A percentile compares a stretch with the other conserved stretches of the same genome.
phyloP scores from a whole-genome alignment of 1,284 basidiomycete species.

The Austroboletus novae-zelandiae region DNA sequence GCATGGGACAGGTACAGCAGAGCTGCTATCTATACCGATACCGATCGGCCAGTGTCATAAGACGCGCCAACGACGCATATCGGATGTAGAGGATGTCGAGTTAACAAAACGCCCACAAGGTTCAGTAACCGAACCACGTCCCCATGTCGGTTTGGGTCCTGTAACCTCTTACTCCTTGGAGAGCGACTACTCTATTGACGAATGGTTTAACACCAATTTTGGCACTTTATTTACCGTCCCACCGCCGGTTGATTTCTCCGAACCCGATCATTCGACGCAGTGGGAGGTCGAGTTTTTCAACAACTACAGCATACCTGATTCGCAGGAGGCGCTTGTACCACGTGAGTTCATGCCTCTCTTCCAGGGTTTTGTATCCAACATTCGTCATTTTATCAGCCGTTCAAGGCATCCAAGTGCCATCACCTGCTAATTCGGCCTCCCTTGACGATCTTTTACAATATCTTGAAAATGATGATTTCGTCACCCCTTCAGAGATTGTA shows the following conservation, averaged over 20 bases:
- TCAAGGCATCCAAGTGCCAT: not conserved
- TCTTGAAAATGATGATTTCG: slow-evolving; percentile 2
- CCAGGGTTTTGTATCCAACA: not conserved
- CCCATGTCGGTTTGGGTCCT: too few species aligned
- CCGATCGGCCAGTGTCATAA: too few species aligned
- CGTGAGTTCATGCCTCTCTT: not conserved
- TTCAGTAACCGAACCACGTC: too few species aligned
- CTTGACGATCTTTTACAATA: slow-evolving; percentile 10
- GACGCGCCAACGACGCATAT: too few species aligned
- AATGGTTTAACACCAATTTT: slow-evolving; percentile 28
- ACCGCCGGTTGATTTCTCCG: slow-evolving; percentile 17
- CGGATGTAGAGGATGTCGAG: too few species aligned
- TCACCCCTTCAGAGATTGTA: not conserved
- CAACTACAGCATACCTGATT: slow-evolving; percentile 20
- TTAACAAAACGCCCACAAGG: too few species aligned
- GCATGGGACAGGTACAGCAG: too few species aligned
- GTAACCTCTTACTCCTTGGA: not conserved
- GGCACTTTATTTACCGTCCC: slow-evolving; percentile 26
- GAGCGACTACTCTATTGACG: slow-evolving; percentile 22
- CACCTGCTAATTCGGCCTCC: not conserved
- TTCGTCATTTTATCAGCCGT: not conserved
- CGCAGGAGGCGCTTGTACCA: not conserved
- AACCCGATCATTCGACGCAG: slow-evolving; percentile 14
- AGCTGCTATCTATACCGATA: too few species aligned
- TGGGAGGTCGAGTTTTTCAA: slow-evolving; percentile 31